Base-by-base conservation (phyloP, 768 basidiomycete species). In the Infundibulicybe gibba region DNA sequence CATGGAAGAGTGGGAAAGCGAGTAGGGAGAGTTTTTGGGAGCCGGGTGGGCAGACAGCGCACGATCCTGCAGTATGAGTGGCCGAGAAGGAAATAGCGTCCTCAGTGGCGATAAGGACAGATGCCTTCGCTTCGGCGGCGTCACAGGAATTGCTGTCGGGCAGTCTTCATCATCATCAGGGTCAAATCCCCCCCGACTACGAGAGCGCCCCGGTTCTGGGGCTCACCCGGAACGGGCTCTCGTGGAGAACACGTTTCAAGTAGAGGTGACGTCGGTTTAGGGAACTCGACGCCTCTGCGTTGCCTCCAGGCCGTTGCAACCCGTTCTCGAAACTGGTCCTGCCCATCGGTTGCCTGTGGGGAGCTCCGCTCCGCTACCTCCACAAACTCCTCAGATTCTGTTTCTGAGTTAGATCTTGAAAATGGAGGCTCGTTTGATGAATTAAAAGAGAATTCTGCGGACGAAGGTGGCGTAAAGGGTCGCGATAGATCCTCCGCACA, bases 101-200 rank as follows among this genome's bases (percentile, higher is more conserved):
- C 71, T 66, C 15, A 80, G 61, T 0, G 77, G 75, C 6, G 76
- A 75, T 48, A 68, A 64, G 45, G 68, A 77, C 54, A 67, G 55
- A 58, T 65, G 73, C 51, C 63, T 65, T 35, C 67, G 61, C 50
- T 74, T 74, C 8, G 64, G 34, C 34, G 49, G 47, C 13, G 47
- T 48, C 15, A 44, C 37, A 40, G 57, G 46, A 25, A 25, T 25
- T 25, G 25, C 25, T 8, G 25, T 25, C 2, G 46, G 44, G 34
- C 32, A 11, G 20, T 43, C 41, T 19, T 48, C 54, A 10, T 55
- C 31, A 14, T 60, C 60, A 31, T 69, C 63, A 20, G 54, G 49
- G 16, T 67, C 64, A 6, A 57, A 57, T 35, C 48, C 65, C 53
- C 55, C 64, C 55, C 57, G 63, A 50, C 53, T 62, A 48, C 42